Evolutionary conservation across 352 stramenopile species (phyloP).

Genomic region (Thraustotheca clavata): DNA sequence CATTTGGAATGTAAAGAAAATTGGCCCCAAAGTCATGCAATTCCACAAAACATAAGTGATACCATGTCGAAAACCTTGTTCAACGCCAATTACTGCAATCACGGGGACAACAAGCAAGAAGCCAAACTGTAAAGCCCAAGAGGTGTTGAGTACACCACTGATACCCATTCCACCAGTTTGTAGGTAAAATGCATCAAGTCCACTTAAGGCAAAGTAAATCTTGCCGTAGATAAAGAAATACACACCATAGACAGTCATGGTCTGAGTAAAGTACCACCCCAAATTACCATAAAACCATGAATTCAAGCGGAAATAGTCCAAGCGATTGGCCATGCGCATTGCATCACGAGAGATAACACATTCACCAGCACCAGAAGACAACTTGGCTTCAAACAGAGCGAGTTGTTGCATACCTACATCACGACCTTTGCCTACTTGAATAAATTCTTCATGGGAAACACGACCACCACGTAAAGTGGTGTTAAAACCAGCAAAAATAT

Average conservation of each 20-base stretch:
- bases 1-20: conserved; percentile 99
- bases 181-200: too few species aligned
- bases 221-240: conserved; percentile 97
- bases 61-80: conserved; percentile 95
- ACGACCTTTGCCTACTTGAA: conserved; percentile 97
- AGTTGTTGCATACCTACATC: conserved; percentile 99
- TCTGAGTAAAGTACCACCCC: conserved; percentile 97
- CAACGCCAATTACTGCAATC: conserved; percentile 95
- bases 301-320: conserved; percentile 98
- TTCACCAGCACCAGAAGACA: conserved; percentile 95
- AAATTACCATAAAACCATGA: conserved; percentile 99
- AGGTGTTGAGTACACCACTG: conserved; percentile 90
- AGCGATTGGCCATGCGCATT: conserved; percentile 93
- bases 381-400: conserved; percentile 99
- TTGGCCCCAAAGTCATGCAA: conserved; percentile 93
- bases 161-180: conserved; percentile 87
- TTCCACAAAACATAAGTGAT: conserved; percentile 92
- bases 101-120: conserved; percentile 97
- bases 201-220: conserved; percentile 88
- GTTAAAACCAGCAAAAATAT: conserved; percentile 99
- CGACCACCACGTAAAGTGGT: conserved; percentile 93
- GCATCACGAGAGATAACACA: conserved; percentile 98
- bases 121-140: conserved; percentile 94
- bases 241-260: conserved; percentile 96
- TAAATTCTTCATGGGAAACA: conserved; percentile 98